These are phyloP conservation scores for Pichia exigua DNA, from an alignment of 805 yeast genomes.

Conservation along the genomic window DNA sequence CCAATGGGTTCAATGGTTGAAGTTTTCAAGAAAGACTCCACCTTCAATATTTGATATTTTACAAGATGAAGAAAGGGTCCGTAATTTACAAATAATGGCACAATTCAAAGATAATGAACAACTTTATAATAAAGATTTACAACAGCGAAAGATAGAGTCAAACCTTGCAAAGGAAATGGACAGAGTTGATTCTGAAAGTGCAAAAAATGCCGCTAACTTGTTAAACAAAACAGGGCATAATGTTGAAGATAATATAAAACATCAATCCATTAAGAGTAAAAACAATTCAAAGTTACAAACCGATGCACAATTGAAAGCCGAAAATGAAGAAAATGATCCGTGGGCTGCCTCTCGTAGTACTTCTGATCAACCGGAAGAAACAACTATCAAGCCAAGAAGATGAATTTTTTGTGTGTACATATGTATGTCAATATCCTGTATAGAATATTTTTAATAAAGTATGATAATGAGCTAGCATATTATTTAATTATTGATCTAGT, in stretches of 20 bases:
- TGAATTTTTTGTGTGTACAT: not conserved
- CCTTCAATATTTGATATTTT: constrained; percentile 60
- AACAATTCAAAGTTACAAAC: constrained; percentile 1
- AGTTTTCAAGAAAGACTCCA: constrained; percentile 49
- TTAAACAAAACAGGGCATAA: constrained; percentile 1
- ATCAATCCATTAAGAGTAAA: constrained; percentile 1
- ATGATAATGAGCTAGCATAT: too few species aligned
- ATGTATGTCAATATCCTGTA: not conserved
- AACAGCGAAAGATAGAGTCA: constrained; percentile 15
- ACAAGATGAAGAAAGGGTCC: constrained; percentile 49
- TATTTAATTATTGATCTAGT: too few species aligned
- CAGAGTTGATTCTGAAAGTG: constrained; percentile 9
- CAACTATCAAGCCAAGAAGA: constrained; percentile 1
- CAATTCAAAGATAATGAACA: constrained; percentile 38
- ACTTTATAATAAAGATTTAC: constrained; percentile 16
- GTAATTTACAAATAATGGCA: constrained; percentile 43
- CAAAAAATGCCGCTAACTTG: constrained; percentile 1
- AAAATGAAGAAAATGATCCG: constrained; percentile 4
- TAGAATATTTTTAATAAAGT: not conserved
- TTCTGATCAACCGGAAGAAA: not conserved
- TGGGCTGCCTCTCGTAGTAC: constrained; percentile 1
- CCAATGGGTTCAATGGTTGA: constrained; percentile 78
- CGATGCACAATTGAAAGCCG: not conserved
- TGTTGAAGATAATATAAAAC: not conserved
- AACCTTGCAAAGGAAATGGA: constrained; percentile 20